phyloP scores from a whole-genome alignment of 1,139 yeast species.

The Protomyces macrosporus region DNA sequence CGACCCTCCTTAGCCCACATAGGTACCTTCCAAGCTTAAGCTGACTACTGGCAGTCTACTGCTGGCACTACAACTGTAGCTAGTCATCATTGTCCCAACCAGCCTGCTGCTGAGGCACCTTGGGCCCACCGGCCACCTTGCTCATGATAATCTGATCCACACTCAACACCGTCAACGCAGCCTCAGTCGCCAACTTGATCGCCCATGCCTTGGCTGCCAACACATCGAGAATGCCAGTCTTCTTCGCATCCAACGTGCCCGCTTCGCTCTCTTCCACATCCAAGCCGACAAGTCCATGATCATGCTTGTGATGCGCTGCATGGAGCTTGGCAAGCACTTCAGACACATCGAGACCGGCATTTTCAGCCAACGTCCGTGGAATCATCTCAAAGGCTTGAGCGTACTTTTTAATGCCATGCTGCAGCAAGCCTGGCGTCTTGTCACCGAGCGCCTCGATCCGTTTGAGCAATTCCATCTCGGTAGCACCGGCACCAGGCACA shows the following conservation, averaged over 20 bases:
- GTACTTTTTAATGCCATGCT: conserved; percentile 86
- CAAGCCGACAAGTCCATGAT: conserved; percentile 52
- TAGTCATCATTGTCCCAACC: conserved; percentile 33
- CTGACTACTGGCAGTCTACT: no score
- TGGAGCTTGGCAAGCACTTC: conserved; percentile 82
- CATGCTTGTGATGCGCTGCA: conserved; percentile 64
- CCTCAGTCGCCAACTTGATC: conserved; percentile 89
- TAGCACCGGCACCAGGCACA: conserved; percentile 94
- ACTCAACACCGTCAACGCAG: conserved; percentile 82
- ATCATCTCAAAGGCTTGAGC: conserved; percentile 93
- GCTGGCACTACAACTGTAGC: neutral
- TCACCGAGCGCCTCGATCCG: conserved; percentile 81
- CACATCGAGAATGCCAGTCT: conserved; percentile 70
- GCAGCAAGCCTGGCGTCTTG: conserved; percentile 85
- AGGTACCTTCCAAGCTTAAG: no score
- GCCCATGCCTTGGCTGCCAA: conserved; percentile 79
- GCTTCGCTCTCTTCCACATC: conserved; percentile 61
- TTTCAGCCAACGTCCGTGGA: conserved; percentile 89
- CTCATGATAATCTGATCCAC: conserved; percentile 93
- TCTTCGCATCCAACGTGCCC: conserved; percentile 61
- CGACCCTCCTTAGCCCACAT: no score
- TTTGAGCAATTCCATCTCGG: conserved; percentile 84
- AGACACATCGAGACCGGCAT: conserved; percentile 86
- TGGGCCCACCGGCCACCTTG: conserved; percentile 42
- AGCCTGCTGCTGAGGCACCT: conserved; percentile 30